phyloP scores from a whole-genome alignment of 176 grass and related monocot genomes.

The Cenchrus americanus region DNA sequence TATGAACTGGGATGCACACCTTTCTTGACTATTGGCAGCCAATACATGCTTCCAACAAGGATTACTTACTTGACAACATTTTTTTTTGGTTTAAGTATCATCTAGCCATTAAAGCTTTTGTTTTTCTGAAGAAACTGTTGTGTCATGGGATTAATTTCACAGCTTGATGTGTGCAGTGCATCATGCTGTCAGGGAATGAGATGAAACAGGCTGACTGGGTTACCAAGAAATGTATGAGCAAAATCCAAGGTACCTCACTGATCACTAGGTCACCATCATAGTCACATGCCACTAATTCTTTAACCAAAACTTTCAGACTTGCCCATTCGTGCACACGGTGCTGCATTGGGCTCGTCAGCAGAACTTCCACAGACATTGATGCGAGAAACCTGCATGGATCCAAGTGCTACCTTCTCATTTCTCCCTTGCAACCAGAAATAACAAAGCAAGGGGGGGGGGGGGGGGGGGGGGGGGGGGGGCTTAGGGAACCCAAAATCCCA shows the following conservation, averaged over 20 bases:
- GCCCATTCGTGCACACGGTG: conserved; percentile 42
- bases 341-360: conserved; percentile 36
- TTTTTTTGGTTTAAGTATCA: conserved; percentile 19
- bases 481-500: conserved; percentile 57
- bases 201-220: conserved; percentile 17
- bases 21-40: conserved; percentile 40
- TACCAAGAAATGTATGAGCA: conserved; percentile 31
- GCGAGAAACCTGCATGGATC: conserved; percentile 83
- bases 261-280: conserved; percentile 49
- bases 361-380: conserved; percentile 79
- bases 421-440: conserved; percentile 46
- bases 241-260: conserved; percentile 43
- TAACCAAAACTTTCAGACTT: conserved; percentile 24
- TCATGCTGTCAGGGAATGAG: conserved; percentile 16
- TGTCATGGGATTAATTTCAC: background rate
- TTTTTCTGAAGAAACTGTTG: background rate
- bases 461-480: conserved; percentile 28
- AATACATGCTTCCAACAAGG: conserved; percentile 13
- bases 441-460: background rate
- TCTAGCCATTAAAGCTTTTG: background rate
- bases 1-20: conserved; percentile 29
- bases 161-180: conserved; percentile 36
- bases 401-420: conserved; percentile 63
- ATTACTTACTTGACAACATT: conserved; percentile 20
- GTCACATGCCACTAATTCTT: conserved; percentile 38